phyloP scores from a whole-genome alignment of 2,329 filamentous ascomycete genomes.

The Penicillium sp. region DNA sequence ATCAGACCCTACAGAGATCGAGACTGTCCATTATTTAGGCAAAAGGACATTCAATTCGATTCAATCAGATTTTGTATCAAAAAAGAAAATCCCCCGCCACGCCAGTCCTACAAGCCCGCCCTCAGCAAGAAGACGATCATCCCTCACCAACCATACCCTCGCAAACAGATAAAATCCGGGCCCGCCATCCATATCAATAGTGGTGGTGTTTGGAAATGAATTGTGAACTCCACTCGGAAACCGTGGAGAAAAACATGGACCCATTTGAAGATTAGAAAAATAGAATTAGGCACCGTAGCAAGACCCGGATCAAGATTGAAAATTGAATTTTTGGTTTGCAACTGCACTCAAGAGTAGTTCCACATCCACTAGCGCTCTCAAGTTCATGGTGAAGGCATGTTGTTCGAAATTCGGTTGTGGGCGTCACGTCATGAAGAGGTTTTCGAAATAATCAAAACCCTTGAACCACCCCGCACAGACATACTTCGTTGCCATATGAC shows the following conservation, averaged over 20 bases:
- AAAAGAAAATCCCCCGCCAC: constrained; percentile 21
- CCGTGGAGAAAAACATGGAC: constrained; percentile 1
- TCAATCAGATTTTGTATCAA: constrained; percentile 28
- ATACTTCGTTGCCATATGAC: constrained; percentile 22
- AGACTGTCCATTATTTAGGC: neutral
- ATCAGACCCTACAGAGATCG: neutral
- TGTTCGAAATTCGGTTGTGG: constrained; percentile 16
- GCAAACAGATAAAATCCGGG: constrained; percentile 8
- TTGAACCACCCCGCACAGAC: constrained; percentile 19
- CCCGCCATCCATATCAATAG: neutral
- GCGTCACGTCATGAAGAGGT: constrained; percentile 20
- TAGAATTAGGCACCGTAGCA: constrained; percentile 1
- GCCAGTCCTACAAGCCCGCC: constrained; percentile 14
- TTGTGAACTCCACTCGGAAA: constrained; percentile 7
- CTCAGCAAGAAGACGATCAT: constrained; percentile 11
- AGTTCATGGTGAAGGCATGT: constrained; percentile 10
- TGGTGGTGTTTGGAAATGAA: neutral
- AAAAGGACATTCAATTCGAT: constrained; percentile 28
- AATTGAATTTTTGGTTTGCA: constrained; percentile 14
- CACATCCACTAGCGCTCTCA: constrained; percentile 25
- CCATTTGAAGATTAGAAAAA: constrained; percentile 5
- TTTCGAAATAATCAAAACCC: constrained; percentile 28
- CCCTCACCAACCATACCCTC: constrained; percentile 1
- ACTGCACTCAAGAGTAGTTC: constrained; percentile 24
- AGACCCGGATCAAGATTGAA: constrained; percentile 13